A percentile compares a stretch with the other conserved stretches of the same genome.
Evolutionary conservation across 2,329 filamentous ascomycete species (phyloP).

Genomic region (Alternaria dauci): DNA sequence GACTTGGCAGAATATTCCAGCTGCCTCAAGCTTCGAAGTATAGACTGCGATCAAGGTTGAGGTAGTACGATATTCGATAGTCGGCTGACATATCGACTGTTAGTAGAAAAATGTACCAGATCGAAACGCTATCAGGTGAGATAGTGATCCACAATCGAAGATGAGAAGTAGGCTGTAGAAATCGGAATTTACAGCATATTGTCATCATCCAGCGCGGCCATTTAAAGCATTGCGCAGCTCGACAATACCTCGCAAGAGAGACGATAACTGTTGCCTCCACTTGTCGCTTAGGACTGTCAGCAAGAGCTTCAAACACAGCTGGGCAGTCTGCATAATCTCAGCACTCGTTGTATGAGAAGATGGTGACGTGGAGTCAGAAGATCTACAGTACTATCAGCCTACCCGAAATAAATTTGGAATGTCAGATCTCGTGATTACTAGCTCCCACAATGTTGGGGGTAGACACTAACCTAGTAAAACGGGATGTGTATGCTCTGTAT

Average conservation of each 20-base stretch:
- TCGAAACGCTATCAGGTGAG: background rate
- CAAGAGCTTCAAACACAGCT: background rate
- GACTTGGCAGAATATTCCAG: background rate
- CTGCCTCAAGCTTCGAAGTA: background rate
- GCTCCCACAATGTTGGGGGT: background rate
- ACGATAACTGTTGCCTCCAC: background rate
- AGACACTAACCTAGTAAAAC: background rate
- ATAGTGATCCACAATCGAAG: background rate
- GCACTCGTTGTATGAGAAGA: background rate
- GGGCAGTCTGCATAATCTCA: background rate
- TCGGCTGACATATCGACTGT: background rate
- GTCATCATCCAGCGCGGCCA: background rate
- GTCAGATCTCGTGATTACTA: background rate
- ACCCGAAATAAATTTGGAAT: background rate
- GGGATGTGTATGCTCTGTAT: background rate
- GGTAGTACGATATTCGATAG: background rate
- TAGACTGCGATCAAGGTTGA: background rate
- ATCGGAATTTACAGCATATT: background rate
- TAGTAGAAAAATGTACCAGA: background rate
- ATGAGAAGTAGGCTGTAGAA: background rate
- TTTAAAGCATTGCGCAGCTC: background rate
- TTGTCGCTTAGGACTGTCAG: background rate
- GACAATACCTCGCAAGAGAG: background rate
- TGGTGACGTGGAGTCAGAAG: background rate
- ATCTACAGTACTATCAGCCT: constrained; percentile 1